Percentiles rank a stretch among this genome's conserved stretches.
phyloP scores from a whole-genome alignment of 176 grass and related monocot genomes.

The Chloris gayana region DNA sequence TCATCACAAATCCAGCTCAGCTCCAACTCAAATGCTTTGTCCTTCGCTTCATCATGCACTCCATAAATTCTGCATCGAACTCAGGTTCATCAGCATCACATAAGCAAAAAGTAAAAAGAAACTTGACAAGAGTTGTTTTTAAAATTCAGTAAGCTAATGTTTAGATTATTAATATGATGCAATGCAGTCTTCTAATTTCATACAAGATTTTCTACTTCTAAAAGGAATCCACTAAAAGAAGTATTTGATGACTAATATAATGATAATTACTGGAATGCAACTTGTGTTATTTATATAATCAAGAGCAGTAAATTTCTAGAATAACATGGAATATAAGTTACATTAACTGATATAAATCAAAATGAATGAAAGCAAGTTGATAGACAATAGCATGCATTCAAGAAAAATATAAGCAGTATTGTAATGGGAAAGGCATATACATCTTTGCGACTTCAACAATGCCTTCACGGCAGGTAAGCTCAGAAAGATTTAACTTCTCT shows the following conservation, averaged over 20 bases:
- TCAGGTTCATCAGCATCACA: not conserved
- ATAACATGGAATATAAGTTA: not conserved
- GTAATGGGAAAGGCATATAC: conserved; percentile 37
- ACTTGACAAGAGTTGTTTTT: not conserved
- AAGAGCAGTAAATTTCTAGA: not conserved
- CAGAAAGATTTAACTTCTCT: conserved; percentile 93
- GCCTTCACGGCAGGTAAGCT: conserved; percentile 85
- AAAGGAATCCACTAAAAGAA: not conserved
- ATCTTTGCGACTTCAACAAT: conserved; percentile 90
- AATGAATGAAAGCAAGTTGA: not conserved
- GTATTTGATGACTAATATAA: conserved; percentile 12
- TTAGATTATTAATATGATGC: not conserved
- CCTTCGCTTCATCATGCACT: conserved; percentile 85
- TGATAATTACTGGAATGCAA: not conserved
- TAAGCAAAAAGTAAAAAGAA: conserved; percentile 5
- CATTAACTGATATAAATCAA: not conserved
- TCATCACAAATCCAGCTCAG: conserved; percentile 93
- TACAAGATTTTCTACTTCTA: not conserved
- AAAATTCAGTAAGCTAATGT: not conserved
- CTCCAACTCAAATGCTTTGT: conserved; percentile 88
- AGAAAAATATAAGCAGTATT: not conserved
- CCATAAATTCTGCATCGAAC: conserved; percentile 71
- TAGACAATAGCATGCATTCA: not conserved
- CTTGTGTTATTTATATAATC: not conserved
- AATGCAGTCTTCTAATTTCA: not conserved